phyloP scores from a whole-genome alignment of 805 yeast species.

The Priceomyces fermenticarens region DNA sequence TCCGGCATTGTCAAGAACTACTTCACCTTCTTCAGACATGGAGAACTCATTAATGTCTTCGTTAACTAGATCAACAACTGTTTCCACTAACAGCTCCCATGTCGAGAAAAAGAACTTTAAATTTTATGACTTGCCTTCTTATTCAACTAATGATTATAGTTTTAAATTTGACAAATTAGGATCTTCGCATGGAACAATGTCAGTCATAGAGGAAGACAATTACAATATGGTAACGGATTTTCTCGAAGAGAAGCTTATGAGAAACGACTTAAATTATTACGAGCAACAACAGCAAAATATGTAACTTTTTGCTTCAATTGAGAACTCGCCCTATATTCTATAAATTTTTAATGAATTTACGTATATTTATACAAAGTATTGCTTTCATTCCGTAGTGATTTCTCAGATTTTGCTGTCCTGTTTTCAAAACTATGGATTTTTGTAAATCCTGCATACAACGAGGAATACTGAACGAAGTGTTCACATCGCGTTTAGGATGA shows the following conservation, averaged over 20 bases:
- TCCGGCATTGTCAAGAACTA: conserved; percentile 33
- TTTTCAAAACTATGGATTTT: no score
- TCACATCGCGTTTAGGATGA: no score
- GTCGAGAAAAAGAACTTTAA: conserved; percentile 13
- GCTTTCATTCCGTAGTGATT: no score
- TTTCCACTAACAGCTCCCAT: conserved; percentile 28
- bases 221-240: conserved; percentile 40
- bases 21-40: conserved; percentile 33
- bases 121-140: conserved; percentile 34
- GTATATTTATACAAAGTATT: not conserved
- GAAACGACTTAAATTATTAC: conserved; percentile 37
- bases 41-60: conserved; percentile 37
- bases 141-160: conserved; percentile 14
- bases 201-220: conserved; percentile 31
- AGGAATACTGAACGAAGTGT: no score
- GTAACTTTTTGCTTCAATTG: not conserved
- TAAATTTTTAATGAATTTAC: conserved; percentile 5
- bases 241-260: conserved; percentile 37
- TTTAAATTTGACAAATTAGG: conserved; percentile 19
- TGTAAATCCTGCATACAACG: no score
- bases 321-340: not conserved
- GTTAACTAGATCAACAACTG: conserved; percentile 41
- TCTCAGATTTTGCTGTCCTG: no score
- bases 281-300: conserved; percentile 7
- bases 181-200: conserved; percentile 16